phyloP scores from a whole-genome alignment of 176 grass and related monocot genomes.

The Miscanthus lutarioriparius region DNA sequence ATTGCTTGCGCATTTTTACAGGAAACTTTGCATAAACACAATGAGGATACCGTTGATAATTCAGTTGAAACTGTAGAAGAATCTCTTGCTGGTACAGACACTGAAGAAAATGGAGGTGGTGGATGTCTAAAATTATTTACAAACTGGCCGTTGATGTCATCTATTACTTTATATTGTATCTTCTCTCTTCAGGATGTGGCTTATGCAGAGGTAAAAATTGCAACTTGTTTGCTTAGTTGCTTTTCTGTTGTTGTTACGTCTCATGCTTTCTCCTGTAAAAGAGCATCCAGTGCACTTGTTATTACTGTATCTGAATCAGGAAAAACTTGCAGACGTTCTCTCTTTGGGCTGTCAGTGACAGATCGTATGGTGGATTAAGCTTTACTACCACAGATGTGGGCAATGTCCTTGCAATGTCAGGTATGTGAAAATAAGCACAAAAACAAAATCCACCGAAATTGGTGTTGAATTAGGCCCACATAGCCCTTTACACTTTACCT shows the following conservation, averaged over 20 bases:
- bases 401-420: conserved; percentile 75
- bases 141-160: conserved; percentile 87
- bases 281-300: conserved; percentile 13
- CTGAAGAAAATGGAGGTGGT: conserved; percentile 36
- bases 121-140: conserved; percentile 62
- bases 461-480: not conserved
- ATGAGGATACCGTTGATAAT: conserved; percentile 38
- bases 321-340: conserved; percentile 74
- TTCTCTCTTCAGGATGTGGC: conserved; percentile 93
- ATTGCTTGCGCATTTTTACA: conserved; percentile 23
- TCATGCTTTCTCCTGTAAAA: not conserved
- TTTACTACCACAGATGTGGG: conserved; percentile 89
- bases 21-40: conserved; percentile 93
- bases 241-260: not conserved
- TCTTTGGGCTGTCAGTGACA: conserved; percentile 85
- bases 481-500: not conserved
- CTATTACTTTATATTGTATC: conserved; percentile 82
- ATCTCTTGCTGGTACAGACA: conserved; percentile 40
- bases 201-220: conserved; percentile 75
- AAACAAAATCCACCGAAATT: not conserved
- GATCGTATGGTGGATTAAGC: conserved; percentile 81
- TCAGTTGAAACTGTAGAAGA: conserved; percentile 51
- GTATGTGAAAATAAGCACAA: conserved; percentile 37
- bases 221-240: conserved; percentile 23
- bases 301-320: conserved; percentile 32